Evolutionary conservation across 352 stramenopile genomes (phyloP).

Genomic region (Phytophthora melonis): DNA sequence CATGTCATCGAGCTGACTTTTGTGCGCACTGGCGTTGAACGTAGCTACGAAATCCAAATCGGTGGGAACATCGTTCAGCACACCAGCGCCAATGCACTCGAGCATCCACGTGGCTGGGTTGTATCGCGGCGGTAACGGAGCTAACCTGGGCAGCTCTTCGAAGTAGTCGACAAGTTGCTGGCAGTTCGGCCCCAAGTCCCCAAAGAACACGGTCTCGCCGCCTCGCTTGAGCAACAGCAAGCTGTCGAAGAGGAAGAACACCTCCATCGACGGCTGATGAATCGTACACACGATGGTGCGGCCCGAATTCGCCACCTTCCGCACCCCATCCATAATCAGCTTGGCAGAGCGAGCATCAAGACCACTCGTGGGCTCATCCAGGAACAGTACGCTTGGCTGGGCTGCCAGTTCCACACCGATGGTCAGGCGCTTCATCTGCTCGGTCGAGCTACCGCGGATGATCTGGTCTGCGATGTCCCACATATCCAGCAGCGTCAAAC

Average conservation of each 20-base stretch:
- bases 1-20: slow-evolving; percentile 27
- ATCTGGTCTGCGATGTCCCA: slow-evolving; percentile 57
- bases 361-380: slow-evolving; percentile 56
- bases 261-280: slow-evolving; percentile 35
- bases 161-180: slow-evolving; percentile 57
- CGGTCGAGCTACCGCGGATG: slow-evolving; percentile 37
- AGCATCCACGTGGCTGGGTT: slow-evolving; percentile 90
- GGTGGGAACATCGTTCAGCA: slow-evolving; percentile 37
- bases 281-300: slow-evolving; percentile 71
- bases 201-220: slow-evolving; percentile 78
- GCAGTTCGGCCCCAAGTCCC: slow-evolving; percentile 63
- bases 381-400: slow-evolving; percentile 45
- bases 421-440: slow-evolving; percentile 52
- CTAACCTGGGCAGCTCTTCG: slow-evolving; percentile 45
- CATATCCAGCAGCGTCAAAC: slow-evolving; percentile 77
- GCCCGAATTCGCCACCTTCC: slow-evolving; percentile 64
- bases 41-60: slow-evolving; percentile 39
- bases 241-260: slow-evolving; percentile 72
- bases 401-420: slow-evolving; percentile 51
- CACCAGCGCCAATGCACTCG: slow-evolving; percentile 50
- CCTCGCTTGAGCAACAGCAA: slow-evolving; percentile 83
- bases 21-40: slow-evolving; percentile 40
- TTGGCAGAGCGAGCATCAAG: slow-evolving; percentile 74
- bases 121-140: slow-evolving; percentile 52
- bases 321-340: slow-evolving; percentile 61